These are phyloP conservation scores for Calocybe indica DNA, from an alignment of 768 basidiomycete species.

Conservation along the genomic window DNA sequence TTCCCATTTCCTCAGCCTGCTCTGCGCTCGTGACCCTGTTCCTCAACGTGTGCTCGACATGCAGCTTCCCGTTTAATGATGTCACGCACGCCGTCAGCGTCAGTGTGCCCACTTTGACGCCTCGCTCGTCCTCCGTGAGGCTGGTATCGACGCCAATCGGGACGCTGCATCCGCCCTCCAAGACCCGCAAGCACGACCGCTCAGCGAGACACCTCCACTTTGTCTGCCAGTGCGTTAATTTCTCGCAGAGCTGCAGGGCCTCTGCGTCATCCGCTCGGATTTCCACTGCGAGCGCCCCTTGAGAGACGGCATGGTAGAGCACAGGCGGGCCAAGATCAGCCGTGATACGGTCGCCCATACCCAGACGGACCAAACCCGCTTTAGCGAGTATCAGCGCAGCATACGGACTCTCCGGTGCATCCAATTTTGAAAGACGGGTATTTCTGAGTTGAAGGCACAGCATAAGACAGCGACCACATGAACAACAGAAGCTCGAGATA, in stretches of 20 bases:
- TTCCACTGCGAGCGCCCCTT: conserved; percentile 89
- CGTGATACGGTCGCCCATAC: conserved; percentile 70
- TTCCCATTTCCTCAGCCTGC: conserved; percentile 69
- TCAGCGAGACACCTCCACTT: conserved; percentile 79
- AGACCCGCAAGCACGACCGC: conserved; percentile 77
- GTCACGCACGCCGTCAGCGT: conserved; percentile 81
- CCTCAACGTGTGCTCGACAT: conserved; percentile 61
- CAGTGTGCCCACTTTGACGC: conserved; percentile 32
- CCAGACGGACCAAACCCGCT: conserved; percentile 83
- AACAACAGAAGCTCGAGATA: conserved; percentile 10
- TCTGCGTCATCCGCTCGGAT: conserved; percentile 62
- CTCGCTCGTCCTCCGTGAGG: conserved; percentile 27
- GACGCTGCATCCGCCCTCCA: conserved; percentile 97
- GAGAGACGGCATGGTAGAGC: conserved; percentile 86
- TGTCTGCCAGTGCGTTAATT: conserved; percentile 71
- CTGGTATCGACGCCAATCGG: conserved; percentile 79
- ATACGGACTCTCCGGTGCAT: conserved; percentile 74
- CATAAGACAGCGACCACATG: not conserved
- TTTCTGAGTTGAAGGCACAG: conserved; percentile 41
- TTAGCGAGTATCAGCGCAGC: conserved; percentile 89
- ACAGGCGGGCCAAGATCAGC: conserved; percentile 67
- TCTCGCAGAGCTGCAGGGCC: conserved; percentile 56
- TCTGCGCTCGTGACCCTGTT: conserved; percentile 42
- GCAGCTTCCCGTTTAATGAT: conserved; percentile 63
- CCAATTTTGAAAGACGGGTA: conserved; percentile 88